These are phyloP conservation scores for Colletotrichum incanum DNA, from an alignment of 2,329 filamentous ascomycete genomes.

Conservation along the genomic window DNA sequence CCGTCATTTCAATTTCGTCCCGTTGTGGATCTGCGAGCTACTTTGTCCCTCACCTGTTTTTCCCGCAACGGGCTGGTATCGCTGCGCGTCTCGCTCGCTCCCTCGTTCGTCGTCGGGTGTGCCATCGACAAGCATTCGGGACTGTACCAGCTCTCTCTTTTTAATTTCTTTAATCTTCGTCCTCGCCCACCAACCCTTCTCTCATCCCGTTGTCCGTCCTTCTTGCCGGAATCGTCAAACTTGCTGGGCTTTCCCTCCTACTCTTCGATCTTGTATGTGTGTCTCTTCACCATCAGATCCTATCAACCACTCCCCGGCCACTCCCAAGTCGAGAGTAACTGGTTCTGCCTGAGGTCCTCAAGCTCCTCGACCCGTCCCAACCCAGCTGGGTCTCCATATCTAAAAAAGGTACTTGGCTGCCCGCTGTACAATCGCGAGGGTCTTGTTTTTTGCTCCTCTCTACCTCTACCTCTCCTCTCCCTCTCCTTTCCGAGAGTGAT, in stretches of 20 bases:
- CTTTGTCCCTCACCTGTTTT: background rate
- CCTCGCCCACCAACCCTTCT: background rate
- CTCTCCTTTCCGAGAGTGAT: conserved; percentile 2
- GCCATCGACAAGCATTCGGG: conserved; percentile 33
- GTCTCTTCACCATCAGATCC: conserved; percentile 2
- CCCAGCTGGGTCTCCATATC: conserved; percentile 34
- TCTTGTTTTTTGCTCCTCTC: conserved; percentile 9
- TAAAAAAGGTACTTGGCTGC: conserved; percentile 35
- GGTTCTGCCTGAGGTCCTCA: background rate
- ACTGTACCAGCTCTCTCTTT: conserved; percentile 16
- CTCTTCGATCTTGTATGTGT: conserved; percentile 1
- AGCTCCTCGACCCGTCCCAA: conserved; percentile 24
- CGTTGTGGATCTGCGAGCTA: conserved; percentile 26
- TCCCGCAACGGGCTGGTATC: background rate
- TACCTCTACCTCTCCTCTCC: background rate
- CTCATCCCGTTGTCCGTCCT: background rate
- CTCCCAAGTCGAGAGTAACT: background rate
- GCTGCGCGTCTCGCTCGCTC: background rate
- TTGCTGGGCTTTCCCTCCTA: background rate
- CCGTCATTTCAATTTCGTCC: conserved; percentile 35
- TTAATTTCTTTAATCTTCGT: conserved; percentile 13
- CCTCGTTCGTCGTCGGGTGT: background rate
- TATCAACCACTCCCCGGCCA: background rate
- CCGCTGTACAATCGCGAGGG: conserved; percentile 36
- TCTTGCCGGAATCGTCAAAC: conserved; percentile 19